phyloP scores from a whole-genome alignment of 495 filamentous ascomycete genomes.

The Evansstolkia leycettana region DNA sequence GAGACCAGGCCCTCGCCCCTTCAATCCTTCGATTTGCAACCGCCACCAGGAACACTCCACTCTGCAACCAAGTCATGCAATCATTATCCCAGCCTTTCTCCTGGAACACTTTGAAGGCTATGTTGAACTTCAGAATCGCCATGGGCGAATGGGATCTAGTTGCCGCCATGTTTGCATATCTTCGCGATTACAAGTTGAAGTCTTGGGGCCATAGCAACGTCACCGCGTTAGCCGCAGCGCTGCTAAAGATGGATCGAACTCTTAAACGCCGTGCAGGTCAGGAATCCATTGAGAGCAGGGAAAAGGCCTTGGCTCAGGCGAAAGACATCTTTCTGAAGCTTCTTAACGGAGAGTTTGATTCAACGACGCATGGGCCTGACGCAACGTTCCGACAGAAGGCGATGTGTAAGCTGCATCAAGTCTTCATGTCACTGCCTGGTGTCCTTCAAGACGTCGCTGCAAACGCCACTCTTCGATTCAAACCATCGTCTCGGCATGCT shows the following conservation, averaged over 20 bases:
- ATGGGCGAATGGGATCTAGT: constrained; percentile 36
- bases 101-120: constrained; percentile 32
- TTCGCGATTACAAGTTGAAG: constrained; percentile 24
- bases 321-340: constrained; percentile 21
- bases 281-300: constrained; percentile 2
- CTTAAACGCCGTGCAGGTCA: constrained; percentile 4
- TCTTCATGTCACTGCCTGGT: constrained; percentile 19
- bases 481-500: constrained; percentile 5
- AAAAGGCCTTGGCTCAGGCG: constrained; percentile 11
- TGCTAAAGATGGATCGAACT: constrained; percentile 24
- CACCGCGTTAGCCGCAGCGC: constrained; percentile 25
- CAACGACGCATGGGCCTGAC: constrained; percentile 10
- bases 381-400: constrained; percentile 16
- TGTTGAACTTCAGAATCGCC: constrained; percentile 37
- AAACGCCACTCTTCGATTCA: constrained; percentile 8
- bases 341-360: constrained; percentile 19
- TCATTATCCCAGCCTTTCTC: constrained; percentile 26
- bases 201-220: constrained; percentile 40
- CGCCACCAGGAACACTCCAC: constrained; percentile 31
- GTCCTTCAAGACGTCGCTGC: constrained; percentile 10
- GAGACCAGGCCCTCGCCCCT: constrained; percentile 35
- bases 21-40: constrained; percentile 46
- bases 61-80: constrained; percentile 32
- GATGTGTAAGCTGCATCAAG: constrained; percentile 14
- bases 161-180: constrained; percentile 26